Evolutionary conservation across 768 basidiomycete species (phyloP).

Genomic region (Paxillus involutus): DNA sequence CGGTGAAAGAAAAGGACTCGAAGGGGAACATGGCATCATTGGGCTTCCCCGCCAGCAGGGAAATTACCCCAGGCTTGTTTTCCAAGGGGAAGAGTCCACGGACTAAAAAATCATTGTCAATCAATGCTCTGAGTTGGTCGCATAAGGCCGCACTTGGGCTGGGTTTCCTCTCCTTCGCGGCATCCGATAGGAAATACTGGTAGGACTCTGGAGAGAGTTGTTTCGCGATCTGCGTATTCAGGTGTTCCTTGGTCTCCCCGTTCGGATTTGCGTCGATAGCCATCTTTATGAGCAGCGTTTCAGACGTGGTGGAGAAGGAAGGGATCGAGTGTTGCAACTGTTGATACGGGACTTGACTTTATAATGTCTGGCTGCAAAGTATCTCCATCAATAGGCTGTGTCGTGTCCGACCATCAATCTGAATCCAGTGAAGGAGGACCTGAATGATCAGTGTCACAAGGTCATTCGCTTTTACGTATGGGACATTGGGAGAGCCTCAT

Average conservation of each 20-base stretch:
- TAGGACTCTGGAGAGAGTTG: constrained; percentile 57
- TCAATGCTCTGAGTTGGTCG: background rate
- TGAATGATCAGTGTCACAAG: background rate
- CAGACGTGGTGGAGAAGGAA: background rate
- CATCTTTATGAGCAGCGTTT: constrained; percentile 4
- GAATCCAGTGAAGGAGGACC: background rate
- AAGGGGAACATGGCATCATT: constrained; percentile 92
- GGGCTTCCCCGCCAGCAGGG: constrained; percentile 88
- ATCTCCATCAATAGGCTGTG: background rate
- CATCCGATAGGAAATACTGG: constrained; percentile 55
- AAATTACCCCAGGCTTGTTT: constrained; percentile 72
- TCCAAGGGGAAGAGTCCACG: constrained; percentile 78
- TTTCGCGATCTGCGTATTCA: constrained; percentile 1
- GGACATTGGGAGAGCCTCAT: too few species aligned
- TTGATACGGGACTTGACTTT: background rate
- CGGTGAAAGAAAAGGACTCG: constrained; percentile 69
- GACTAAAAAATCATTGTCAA: constrained; percentile 38
- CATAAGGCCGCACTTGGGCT: constrained; percentile 52
- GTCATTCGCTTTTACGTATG: background rate
- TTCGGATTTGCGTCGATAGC: background rate
- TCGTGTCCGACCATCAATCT: background rate
- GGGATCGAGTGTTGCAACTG: background rate
- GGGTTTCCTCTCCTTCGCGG: constrained; percentile 60
- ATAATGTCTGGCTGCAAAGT: background rate
- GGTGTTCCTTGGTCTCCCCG: background rate